phyloP scores from a whole-genome alignment of 2,329 filamentous ascomycete genomes.

The Chaetomium olivaceum region DNA sequence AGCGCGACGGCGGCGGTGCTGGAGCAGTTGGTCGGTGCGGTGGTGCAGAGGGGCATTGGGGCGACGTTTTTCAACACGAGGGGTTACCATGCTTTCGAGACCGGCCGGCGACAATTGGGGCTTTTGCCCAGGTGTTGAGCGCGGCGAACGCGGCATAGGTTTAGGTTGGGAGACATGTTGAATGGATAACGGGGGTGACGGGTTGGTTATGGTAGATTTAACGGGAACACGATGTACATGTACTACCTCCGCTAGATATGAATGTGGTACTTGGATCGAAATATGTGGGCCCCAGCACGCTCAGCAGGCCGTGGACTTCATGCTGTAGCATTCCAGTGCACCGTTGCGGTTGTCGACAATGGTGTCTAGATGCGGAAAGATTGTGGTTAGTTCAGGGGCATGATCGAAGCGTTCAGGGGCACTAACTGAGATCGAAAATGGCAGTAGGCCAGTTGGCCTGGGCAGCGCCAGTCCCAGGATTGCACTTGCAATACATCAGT shows the following conservation, averaged over 20 bases:
- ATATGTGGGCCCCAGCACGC: background rate
- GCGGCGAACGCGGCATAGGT: slow-evolving; percentile 12
- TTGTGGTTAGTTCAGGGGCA: background rate
- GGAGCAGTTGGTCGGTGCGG: slow-evolving; percentile 8
- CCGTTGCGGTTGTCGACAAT: slow-evolving; percentile 33
- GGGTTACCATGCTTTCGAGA: slow-evolving; percentile 16
- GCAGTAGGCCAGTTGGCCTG: slow-evolving; percentile 31
- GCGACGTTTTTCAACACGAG: slow-evolving; percentile 21
- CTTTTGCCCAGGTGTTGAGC: slow-evolving; percentile 8
- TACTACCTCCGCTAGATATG: background rate
- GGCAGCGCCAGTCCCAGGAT: slow-evolving; percentile 28
- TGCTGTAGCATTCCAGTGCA: slow-evolving; percentile 27
- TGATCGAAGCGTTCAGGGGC: background rate
- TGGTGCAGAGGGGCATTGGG: slow-evolving; percentile 17
- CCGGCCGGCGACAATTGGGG: slow-evolving; percentile 19
- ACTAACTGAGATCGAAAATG: slow-evolving; percentile 31
- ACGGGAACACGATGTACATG: background rate
- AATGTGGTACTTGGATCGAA: background rate
- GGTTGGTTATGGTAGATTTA: background rate
- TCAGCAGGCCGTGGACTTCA: slow-evolving; percentile 25
- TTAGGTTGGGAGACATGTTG: background rate
- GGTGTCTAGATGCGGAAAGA: slow-evolving; percentile 21
- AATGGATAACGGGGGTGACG: background rate
- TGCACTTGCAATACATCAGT: slow-evolving; percentile 31
- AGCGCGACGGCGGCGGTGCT: slow-evolving; percentile 6